Evolutionary conservation across 1,284 basidiomycete genomes (phyloP), one percentile per base, ranked within the genome.

Genomic region (Ustilago sp.): DNA sequence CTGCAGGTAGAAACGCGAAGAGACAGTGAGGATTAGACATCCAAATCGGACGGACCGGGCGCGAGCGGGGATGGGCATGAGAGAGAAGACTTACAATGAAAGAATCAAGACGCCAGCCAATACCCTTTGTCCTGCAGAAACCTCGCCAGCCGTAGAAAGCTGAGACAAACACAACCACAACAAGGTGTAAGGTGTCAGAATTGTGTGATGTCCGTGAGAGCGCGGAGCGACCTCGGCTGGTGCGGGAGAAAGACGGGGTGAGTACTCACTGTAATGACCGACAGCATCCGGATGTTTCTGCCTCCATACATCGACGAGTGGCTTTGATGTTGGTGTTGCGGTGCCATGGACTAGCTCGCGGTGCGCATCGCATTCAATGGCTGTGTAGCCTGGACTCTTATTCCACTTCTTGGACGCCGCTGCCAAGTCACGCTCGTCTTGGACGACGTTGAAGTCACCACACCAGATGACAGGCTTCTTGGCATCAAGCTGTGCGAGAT

Each of bases 361-460:
- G 63, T 87, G 87, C 3, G 80, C 86, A 23, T 86, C 79, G 56
- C 86, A 86, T 69, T 95, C 94, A 23, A 89, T 90, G 80, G 93
- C 69, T 4, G 82, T 82, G 61, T 82, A 83, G 11, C 84, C 85
- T 3, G 87, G 84, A 12, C 80, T 76, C 69, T 87, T 87, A 82
- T 87, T 86, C 86, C 87, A 86, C 61, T 87, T 87, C 32, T 86
- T 85, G 66, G 85, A 86, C 19, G 86, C 86, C 48, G 83, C 80
- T 1, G 85, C 79, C 35, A 88, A 78, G 73, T 88, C 87, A 39
- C 81, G 66, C 32, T 79, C 67, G 57, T 77, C 79, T 23, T 74
- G 92, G 1, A 94, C 93, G 36, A 94, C 93, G 78, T 95, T 95
- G 72, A 95, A 83, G 85, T 95, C 94, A 32, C 94, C 94, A n/a